Evolutionary conservation across 176 grass and related monocot genomes (phyloP).

Genomic region (maize (Zea mays)): Zm-B73-REFERENCE-NAM-5.0 NC_050097.1:47054001-47054500

Average conservation of each 20-base stretch:
- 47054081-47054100: slow-evolving; percentile 23
- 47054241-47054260: background rate
- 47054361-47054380: slow-evolving; percentile 30
- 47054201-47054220: too few species aligned
- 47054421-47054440: background rate
- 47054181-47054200: too few species aligned
- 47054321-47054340: background rate
- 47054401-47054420: slow-evolving; percentile 77
- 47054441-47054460: background rate
- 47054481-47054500: slow-evolving; percentile 88
- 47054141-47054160: too few species aligned
- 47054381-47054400: slow-evolving; percentile 94
- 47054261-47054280: slow-evolving; percentile 83
- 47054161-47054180: too few species aligned
- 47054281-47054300: slow-evolving; percentile 83
- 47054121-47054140: too few species aligned
- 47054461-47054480: slow-evolving; percentile 7
- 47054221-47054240: too few species aligned
- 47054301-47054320: slow-evolving; percentile 75
- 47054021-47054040: slow-evolving; percentile 55
- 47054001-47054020: background rate
- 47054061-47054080: slow-evolving; percentile 84
- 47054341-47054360: slow-evolving; percentile 5
- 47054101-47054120: too few species aligned
- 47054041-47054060: slow-evolving; percentile 88